These are phyloP conservation scores for Xeromyces bisporus DNA, from an alignment of 495 filamentous ascomycete genomes.

Conservation along the genomic window DNA sequence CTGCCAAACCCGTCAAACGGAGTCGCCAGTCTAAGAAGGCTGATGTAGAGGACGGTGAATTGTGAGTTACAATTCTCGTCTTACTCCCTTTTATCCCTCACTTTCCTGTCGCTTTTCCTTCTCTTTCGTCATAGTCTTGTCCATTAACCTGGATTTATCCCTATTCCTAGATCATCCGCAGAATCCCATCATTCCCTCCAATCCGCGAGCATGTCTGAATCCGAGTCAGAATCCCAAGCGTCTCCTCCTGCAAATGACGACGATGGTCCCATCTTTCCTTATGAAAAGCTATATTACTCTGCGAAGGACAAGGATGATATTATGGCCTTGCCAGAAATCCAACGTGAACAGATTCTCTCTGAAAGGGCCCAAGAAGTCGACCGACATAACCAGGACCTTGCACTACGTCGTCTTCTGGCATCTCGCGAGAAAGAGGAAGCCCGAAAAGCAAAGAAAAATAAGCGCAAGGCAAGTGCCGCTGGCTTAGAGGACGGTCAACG, in stretches of 20 bases:
- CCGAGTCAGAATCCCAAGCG: constrained; percentile 47
- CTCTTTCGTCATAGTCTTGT: too few species aligned
- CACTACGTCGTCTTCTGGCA: constrained; percentile 65
- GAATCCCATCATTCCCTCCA: constrained; percentile 60
- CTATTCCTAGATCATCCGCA: constrained; percentile 35
- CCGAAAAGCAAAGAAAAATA: constrained; percentile 45
- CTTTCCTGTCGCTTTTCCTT: too few species aligned
- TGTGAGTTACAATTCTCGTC: too few species aligned
- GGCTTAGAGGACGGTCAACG: constrained; percentile 56
- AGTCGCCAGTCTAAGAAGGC: constrained; percentile 30
- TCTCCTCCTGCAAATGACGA: constrained; percentile 33
- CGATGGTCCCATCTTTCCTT: constrained; percentile 56
- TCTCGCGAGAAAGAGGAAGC: constrained; percentile 46
- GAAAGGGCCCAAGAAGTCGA: constrained; percentile 72
- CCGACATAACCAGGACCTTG: constrained; percentile 60
- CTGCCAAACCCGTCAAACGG: constrained; percentile 27
- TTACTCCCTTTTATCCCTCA: constrained; percentile 8
- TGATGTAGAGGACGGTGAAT: constrained; percentile 65
- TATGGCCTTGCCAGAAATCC: constrained; percentile 72
- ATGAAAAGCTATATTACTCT: constrained; percentile 75
- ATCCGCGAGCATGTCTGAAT: constrained; percentile 82
- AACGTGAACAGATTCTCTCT: constrained; percentile 77
- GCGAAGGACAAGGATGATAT: constrained; percentile 67
- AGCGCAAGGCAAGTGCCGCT: constrained; percentile 61
- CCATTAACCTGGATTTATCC: too few species aligned